These are phyloP conservation scores for Butyriboletus loyo DNA, from an alignment of 768 basidiomycete genomes.

Conservation along the genomic window DNA sequence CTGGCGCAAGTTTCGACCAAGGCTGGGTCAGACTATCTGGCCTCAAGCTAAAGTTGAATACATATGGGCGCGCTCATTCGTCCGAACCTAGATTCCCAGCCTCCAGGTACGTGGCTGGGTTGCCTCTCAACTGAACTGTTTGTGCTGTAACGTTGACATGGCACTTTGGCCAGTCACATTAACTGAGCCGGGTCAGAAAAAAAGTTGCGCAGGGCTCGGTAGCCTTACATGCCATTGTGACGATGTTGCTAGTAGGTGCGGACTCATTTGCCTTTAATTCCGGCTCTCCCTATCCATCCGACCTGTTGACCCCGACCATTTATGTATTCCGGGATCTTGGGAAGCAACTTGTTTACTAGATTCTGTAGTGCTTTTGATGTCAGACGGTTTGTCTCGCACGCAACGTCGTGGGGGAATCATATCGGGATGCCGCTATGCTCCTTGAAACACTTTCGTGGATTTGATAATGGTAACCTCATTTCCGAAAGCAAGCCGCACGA, in stretches of 20 bases:
- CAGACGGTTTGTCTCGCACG: neutral
- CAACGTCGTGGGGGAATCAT: too few relatives aligned
- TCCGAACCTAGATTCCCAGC: neutral
- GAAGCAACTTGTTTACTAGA: too few relatives aligned
- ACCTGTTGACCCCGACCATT: neutral
- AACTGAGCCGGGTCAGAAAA: neutral
- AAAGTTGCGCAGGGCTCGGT: neutral
- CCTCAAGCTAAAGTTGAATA: too few relatives aligned
- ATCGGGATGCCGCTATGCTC: neutral
- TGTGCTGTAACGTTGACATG: constrained; percentile 1
- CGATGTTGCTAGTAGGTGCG: neutral
- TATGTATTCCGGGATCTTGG: neutral
- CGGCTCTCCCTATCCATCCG: neutral
- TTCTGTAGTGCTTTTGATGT: neutral
- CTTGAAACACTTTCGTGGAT: constrained; percentile 5
- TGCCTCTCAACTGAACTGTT: neutral
- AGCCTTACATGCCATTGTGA: neutral
- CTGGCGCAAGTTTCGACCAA: neutral
- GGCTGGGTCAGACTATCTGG: neutral
- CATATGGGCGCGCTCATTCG: neutral
- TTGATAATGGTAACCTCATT: neutral
- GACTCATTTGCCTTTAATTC: too few relatives aligned
- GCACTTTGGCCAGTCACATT: neutral
- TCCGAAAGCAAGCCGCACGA: neutral
- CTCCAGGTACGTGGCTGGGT: neutral